Evolutionary conservation across 345 rosid species (phyloP), one percentile per base, ranked within the genome.

Genomic region (Linum usitatissimum): DNA sequence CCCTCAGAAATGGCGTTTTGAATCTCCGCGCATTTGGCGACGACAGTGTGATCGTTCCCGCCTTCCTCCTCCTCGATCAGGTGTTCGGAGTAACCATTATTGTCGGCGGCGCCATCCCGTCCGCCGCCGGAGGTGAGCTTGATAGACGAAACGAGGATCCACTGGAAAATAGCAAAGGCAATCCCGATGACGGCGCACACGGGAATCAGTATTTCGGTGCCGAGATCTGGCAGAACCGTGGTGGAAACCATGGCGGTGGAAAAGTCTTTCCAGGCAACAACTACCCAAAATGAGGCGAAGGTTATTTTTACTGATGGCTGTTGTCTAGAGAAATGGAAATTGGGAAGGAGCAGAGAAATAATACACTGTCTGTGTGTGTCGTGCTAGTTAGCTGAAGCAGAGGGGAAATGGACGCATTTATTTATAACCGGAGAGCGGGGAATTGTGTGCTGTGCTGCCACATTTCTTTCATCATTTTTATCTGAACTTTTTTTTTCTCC

Each of bases 21-120:
- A 38, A 92, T 92, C 67, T 92, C 99, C 15, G 99, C 86, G 55
- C 96, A 89, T 64, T 83, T 92, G 58, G 78, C 71, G 60, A 87
- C 97, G 64, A 86, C 88, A 76, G 70, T 80, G 62, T 87, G 91
- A 68, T 90, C 97, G 68, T 90, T 86, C 51, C 90, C 72, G n/a
- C 87, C 92, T 71, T 92, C 99, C 63, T 90, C 99, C 66, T 92
- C 99, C 67, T 90, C 99, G 58, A 92, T 92, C 18, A 92, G 86
- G 60, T 73, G 84, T 55, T 88, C 96, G 14, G 30, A 18, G 62
- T 78, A 71, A 0, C 85, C 95, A 15, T 81, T 84, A 70, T 83
- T 86, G 14, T 38, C 0, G 64, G 42, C 19, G 30, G 42, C 19
- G 30, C 68, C 51, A 19, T 45, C 75, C 6, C 20, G 76, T 28